Evolutionary conservation across 2,329 filamentous ascomycete species (phyloP), one percentile per base, ranked within the genome.

Genomic region (Epichloe sibirici): DNA sequence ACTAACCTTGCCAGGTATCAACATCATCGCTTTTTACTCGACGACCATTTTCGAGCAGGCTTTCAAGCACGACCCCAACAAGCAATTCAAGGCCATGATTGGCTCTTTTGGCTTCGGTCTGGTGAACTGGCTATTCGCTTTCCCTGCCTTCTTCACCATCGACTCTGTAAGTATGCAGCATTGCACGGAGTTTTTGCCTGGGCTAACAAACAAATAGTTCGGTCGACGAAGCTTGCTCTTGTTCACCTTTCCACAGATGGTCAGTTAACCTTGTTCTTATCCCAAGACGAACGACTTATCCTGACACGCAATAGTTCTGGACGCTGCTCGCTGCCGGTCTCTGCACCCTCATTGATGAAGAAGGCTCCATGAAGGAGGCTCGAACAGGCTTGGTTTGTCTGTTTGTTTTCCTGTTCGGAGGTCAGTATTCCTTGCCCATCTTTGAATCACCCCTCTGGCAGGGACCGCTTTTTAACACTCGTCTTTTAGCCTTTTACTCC

Each of bases 1-100:
- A 9, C 49, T 54, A 50, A 46, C 25, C 12, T n/a, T 31, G 11
- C n/a, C 45, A 49, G 49, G 57, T 23, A 61, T 85, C 67, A 87
- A 87, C 63, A 85, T 87, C 57, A 84, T 88, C 54, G 81, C 83
- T 1, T 88, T 88, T 66, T 88, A 88, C 67, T 83, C 79, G 0
- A 83, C 79, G 1, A 83, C 81, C 8, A 72, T 82, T 46, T 82
- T 82, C 64, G 61, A 66, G 42, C 65, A 83, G 2, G 77, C 82
- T 5, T 81, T 81, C 15, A 77, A 81, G 49, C 64, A 56, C 42
- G 67, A 74, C 2, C 7, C 34, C 3, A 49, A 52, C 42, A 44
- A 48, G 17, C 49, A 54, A 42, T 78, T 76, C 57, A 69, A 74
- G 35, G 79, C 85, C 7, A 68, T 74, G 39, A 63, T 74, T 9